Evolutionary conservation across 2,329 filamentous ascomycete genomes (phyloP).

Genomic region (Penicillium thymicola): DNA sequence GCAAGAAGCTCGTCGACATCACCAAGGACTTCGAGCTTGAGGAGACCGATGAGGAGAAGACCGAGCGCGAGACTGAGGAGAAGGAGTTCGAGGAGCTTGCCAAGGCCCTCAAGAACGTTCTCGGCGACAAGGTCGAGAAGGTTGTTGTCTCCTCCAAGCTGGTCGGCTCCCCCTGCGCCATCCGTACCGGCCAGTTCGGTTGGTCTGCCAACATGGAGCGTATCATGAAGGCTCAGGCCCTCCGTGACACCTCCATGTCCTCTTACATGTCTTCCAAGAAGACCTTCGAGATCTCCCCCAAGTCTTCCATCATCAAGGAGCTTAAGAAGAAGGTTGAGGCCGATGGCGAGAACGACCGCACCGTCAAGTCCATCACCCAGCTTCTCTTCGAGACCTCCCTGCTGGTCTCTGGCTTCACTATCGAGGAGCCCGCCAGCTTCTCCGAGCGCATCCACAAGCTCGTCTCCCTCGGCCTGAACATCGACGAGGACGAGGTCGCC

Average conservation of each 20-base stretch:
- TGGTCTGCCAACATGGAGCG: slow-evolving; percentile 99
- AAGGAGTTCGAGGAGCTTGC: slow-evolving; percentile 95
- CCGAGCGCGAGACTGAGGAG: slow-evolving; percentile 88
- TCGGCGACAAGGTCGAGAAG: slow-evolving; percentile 99
- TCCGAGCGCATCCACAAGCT: slow-evolving; percentile 99
- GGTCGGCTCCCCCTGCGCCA: slow-evolving; percentile 88
- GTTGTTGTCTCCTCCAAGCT: slow-evolving; percentile 99
- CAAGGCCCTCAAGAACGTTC: slow-evolving; percentile 98
- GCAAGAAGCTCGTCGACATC: slow-evolving; percentile 99
- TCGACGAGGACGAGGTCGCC: slow-evolving; percentile 82
- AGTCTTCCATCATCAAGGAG: slow-evolving; percentile 96
- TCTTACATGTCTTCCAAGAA: slow-evolving; percentile 99
- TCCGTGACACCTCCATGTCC: slow-evolving; percentile 99
- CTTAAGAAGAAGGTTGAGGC: slow-evolving; percentile 98
- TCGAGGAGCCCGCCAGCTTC: slow-evolving; percentile 96
- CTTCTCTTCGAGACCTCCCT: slow-evolving; percentile 98
- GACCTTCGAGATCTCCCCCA: slow-evolving; percentile 99
- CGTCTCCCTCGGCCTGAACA: slow-evolving; percentile 93
- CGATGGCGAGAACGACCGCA: slow-evolving; percentile 97
- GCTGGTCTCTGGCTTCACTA: slow-evolving; percentile 98
- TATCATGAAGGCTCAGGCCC: slow-evolving; percentile 99
- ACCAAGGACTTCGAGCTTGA: slow-evolving; percentile 99
- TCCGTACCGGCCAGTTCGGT: slow-evolving; percentile 98
- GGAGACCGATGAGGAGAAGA: slow-evolving; percentile 99
- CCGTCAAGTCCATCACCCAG: slow-evolving; percentile 98